phyloP scores from a whole-genome alignment of 2,329 filamentous ascomycete species.

The Seiridium unicorne region DNA sequence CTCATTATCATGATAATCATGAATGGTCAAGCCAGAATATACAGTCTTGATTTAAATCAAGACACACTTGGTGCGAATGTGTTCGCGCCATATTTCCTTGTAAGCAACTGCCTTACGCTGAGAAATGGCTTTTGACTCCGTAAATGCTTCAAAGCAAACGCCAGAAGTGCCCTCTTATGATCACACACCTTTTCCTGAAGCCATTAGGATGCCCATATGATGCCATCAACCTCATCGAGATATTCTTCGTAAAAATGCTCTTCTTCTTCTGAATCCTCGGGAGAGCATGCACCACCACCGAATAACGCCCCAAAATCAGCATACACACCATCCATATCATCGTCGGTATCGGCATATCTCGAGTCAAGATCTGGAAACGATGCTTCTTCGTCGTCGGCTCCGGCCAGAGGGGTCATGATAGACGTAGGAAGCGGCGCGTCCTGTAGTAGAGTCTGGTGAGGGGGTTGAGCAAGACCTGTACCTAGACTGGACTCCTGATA shows the following conservation, averaged over 20 bases:
- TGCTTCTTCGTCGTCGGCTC: constrained; percentile 42
- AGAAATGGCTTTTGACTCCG: no score
- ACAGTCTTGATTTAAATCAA: no score
- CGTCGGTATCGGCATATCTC: constrained; percentile 38
- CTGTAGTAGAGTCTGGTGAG: background rate
- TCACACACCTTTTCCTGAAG: background rate
- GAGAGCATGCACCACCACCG: constrained; percentile 22
- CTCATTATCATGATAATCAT: no score
- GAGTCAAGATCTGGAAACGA: constrained; percentile 49
- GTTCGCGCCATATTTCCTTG: no score
- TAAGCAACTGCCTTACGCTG: no score
- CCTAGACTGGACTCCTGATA: no score
- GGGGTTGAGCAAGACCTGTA: no score
- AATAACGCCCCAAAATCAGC: constrained; percentile 55
- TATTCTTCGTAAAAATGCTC: constrained; percentile 52
- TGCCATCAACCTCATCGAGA: constrained; percentile 55
- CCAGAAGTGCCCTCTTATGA: background rate
- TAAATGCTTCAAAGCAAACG: no score
- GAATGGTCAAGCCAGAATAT: no score
- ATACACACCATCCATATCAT: constrained; percentile 51
- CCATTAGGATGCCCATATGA: constrained; percentile 40
- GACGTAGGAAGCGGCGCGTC: constrained; percentile 1
- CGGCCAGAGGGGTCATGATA: constrained; percentile 15
- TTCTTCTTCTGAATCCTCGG: constrained; percentile 22
- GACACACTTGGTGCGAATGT: no score